Percentiles rank a stretch among this genome's conserved stretches.
Conservation (phyloP, 1,284 basidiomycete species). For the Pseudomicrostroma phylloplanum region DNA sequence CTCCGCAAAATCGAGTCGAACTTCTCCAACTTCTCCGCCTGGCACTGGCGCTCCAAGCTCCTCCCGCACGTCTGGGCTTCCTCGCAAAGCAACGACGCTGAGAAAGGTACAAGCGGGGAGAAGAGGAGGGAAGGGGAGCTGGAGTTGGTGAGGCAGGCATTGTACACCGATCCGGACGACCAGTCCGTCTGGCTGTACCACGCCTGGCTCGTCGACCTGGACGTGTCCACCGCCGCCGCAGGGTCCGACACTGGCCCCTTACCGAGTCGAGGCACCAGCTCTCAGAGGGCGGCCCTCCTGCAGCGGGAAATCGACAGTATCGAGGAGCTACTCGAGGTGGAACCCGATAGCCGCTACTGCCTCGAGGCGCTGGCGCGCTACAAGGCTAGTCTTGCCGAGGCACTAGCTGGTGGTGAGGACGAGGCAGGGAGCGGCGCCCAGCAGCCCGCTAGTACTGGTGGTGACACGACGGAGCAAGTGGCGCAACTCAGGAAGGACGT, state of each 20-base stretch:
- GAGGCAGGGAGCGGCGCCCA: neutral
- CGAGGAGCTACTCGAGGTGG: conserved; percentile 76
- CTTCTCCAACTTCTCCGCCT: conserved; percentile 96
- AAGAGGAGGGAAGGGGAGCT: conserved; percentile 68
- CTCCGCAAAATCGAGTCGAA: conserved; percentile 84
- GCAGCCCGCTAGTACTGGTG: conserved; percentile 23
- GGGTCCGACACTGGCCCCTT: neutral
- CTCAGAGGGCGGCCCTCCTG: conserved; percentile 49
- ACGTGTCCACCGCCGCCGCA: neutral
- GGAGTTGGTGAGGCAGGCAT: conserved; percentile 81
- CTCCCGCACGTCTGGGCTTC: conserved; percentile 64
- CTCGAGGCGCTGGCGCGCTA: conserved; percentile 2
- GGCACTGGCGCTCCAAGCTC: conserved; percentile 92
- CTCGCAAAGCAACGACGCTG: conserved; percentile 49
- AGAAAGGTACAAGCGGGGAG: conserved; percentile 56
- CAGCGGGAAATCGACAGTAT: conserved; percentile 74
- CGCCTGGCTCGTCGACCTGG: conserved; percentile 79
- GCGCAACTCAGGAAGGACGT: conserved; percentile 6
- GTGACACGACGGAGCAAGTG: conserved; percentile 30
- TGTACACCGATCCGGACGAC: conserved; percentile 93
- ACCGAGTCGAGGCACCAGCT: neutral
- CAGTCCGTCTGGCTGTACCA: conserved; percentile 98
- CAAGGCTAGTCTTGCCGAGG: neutral
- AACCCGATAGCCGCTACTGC: conserved; percentile 67
- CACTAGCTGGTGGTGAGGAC: conserved; percentile 15